Conservation (phyloP, 2,329 filamentous ascomycete genomes). For the Thielaviopsis musarum region DNA sequence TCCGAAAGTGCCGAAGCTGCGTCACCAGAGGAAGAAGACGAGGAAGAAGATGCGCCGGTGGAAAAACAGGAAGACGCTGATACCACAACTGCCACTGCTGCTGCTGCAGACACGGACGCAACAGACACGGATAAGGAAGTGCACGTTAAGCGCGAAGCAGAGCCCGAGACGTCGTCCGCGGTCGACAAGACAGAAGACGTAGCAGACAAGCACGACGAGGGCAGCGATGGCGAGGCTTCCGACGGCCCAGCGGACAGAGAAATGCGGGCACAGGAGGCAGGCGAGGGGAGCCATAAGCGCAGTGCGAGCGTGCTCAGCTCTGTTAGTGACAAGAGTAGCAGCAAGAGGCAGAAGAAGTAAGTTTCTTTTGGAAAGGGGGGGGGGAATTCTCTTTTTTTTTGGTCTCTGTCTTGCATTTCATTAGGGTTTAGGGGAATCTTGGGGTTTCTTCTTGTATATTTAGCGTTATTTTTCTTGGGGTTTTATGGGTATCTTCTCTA, state of each 20-base stretch:
- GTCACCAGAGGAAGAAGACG: no score
- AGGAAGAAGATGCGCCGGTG: no score
- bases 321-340: conserved; percentile 45
- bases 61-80: no score
- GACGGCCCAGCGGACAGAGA: conserved; percentile 20
- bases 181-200: conserved; percentile 8
- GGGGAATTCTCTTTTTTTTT: neutral
- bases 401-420: no score
- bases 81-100: no score
- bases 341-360: conserved; percentile 37
- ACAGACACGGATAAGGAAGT: neutral
- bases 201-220: conserved; percentile 19
- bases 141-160: neutral
- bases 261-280: neutral
- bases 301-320: conserved; percentile 68
- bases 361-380: neutral
- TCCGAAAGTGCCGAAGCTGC: no score
- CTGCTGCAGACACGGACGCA: conserved; percentile 10
- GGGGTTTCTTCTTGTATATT: no score
- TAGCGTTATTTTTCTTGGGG: no score
- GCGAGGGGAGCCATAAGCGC: conserved; percentile 42
- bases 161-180: conserved; percentile 8
- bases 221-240: conserved; percentile 19
- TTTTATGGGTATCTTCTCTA: no score
- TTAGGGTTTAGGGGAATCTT: no score